Percentiles rank a stretch among this genome's conserved stretches.
phyloP scores from a whole-genome alignment of 192 early-diverging fungal genomes.

The Thamnidium elegans region DNA sequence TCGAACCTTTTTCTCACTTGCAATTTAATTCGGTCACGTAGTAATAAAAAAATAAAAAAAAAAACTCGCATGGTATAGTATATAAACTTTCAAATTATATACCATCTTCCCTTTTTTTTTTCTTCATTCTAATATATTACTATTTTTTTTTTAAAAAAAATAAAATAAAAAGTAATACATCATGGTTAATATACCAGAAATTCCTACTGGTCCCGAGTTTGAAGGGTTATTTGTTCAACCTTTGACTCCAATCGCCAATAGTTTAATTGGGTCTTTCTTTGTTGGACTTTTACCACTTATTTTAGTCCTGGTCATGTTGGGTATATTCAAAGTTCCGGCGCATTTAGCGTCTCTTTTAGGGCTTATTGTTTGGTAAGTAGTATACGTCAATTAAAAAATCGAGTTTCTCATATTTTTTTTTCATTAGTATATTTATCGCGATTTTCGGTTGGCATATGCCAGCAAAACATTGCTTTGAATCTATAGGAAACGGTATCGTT shows the following conservation, averaged over 20 bases:
- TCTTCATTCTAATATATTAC: too few relatives aligned
- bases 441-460: constrained; percentile 44
- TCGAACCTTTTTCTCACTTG: too few relatives aligned
- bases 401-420: not conserved
- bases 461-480: constrained; percentile 31
- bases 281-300: constrained; percentile 37
- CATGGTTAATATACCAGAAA: constrained; percentile 23
- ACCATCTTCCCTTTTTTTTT: too few relatives aligned
- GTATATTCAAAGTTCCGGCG: constrained; percentile 30
- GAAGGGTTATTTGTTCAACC: constrained; percentile 32
- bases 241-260: constrained; percentile 32
- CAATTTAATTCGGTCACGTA: too few relatives aligned
- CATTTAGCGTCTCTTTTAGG: constrained; percentile 28
- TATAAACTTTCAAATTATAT: too few relatives aligned
- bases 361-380: constrained; percentile 31
- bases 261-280: constrained; percentile 39
- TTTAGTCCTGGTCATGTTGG: constrained; percentile 31
- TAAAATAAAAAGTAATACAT: too few relatives aligned
- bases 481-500: constrained; percentile 31
- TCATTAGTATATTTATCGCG: constrained; percentile 35
- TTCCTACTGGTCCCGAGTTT: constrained; percentile 1
- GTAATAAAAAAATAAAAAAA: too few relatives aligned
- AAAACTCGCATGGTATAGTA: too few relatives aligned
- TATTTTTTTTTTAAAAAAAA: too few relatives aligned
- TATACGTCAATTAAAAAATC: not conserved